Evolutionary conservation across 2,329 filamentous ascomycete genomes (phyloP).

Genomic region (Colletotrichum neosansevieriae): DNA sequence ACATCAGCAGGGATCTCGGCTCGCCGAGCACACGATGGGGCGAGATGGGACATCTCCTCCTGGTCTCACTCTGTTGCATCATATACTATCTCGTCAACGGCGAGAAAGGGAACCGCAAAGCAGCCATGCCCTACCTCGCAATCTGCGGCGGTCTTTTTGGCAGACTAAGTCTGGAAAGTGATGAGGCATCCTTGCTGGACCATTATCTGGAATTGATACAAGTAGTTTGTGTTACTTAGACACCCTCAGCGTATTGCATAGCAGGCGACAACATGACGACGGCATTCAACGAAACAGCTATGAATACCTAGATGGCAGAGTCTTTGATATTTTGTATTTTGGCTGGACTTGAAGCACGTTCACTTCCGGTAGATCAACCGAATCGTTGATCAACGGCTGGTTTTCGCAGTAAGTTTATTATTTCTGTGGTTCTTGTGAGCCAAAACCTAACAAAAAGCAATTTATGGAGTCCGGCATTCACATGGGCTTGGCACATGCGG

Average conservation of each 20-base stretch:
- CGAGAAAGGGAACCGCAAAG: constrained; percentile 15
- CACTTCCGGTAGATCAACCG: too few relatives aligned
- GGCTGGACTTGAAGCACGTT: too few relatives aligned
- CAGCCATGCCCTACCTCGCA: constrained; percentile 29
- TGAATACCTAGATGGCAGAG: too few relatives aligned
- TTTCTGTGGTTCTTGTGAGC: too few relatives aligned
- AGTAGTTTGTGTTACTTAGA: constrained; percentile 4
- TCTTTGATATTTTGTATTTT: too few relatives aligned
- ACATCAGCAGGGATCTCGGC: constrained; percentile 7
- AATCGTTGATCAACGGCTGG: too few relatives aligned
- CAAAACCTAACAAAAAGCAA: too few relatives aligned
- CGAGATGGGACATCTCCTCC: constrained; percentile 30
- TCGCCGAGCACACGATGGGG: constrained; percentile 25
- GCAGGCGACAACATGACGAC: constrained; percentile 5
- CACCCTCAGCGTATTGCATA: not conserved
- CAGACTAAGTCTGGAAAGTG: constrained; percentile 18
- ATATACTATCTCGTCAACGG: constrained; percentile 30
- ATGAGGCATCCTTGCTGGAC: constrained; percentile 24
- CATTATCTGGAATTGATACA: constrained; percentile 32
- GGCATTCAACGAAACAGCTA: not conserved
- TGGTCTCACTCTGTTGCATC: constrained; percentile 35
- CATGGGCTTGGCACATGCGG: too few relatives aligned
- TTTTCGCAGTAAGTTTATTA: too few relatives aligned
- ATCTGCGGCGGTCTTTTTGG: constrained; percentile 32
- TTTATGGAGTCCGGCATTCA: too few relatives aligned